A percentile compares a stretch with the other conserved stretches of the same genome.
These are phyloP conservation scores for Solanum hybrid DNA, from an alignment of 305 asterid genomes.

Conservation along the genomic window DNA sequence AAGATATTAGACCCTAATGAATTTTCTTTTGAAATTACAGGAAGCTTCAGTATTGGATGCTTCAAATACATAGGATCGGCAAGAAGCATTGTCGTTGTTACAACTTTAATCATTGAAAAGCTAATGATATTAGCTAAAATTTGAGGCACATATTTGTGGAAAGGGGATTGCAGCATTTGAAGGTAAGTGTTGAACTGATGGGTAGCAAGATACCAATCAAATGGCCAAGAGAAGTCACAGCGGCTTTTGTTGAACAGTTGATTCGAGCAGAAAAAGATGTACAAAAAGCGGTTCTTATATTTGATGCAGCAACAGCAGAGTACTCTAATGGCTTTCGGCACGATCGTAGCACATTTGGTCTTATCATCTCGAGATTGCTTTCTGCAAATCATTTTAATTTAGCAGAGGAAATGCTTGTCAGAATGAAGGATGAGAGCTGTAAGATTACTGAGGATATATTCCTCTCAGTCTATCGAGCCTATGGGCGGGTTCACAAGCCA, in stretches of 20 bases:
- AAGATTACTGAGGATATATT: slow-evolving; percentile 48
- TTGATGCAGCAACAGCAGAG: slow-evolving; percentile 83
- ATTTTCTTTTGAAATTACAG: background rate
- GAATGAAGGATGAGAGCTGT: slow-evolving; percentile 71
- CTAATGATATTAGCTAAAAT: background rate
- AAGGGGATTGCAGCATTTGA: background rate
- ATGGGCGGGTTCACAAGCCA: slow-evolving; percentile 81
- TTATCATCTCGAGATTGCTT: slow-evolving; percentile 49
- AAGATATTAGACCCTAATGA: background rate
- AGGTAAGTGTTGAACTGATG: slow-evolving; percentile 10
- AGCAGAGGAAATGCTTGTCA: slow-evolving; percentile 57
- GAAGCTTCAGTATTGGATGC: background rate
- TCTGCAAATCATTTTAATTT: slow-evolving; percentile 53
- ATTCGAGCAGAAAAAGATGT: slow-evolving; percentile 59
- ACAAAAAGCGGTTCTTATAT: slow-evolving; percentile 57
- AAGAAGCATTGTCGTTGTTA: background rate
- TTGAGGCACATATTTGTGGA: background rate
- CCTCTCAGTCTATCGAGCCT: slow-evolving; percentile 54
- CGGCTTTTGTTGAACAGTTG: slow-evolving; percentile 60
- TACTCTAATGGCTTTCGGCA: slow-evolving; percentile 67
- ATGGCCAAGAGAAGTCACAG: slow-evolving; percentile 71
- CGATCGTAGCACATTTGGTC: slow-evolving; percentile 45
- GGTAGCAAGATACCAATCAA: slow-evolving; percentile 36
- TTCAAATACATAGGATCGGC: background rate
- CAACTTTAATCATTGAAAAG: background rate